Evolutionary conservation across 306 rosid genomes (phyloP), one percentile per base, ranked within the genome.

Genomic region (Lupinus albus): DNA sequence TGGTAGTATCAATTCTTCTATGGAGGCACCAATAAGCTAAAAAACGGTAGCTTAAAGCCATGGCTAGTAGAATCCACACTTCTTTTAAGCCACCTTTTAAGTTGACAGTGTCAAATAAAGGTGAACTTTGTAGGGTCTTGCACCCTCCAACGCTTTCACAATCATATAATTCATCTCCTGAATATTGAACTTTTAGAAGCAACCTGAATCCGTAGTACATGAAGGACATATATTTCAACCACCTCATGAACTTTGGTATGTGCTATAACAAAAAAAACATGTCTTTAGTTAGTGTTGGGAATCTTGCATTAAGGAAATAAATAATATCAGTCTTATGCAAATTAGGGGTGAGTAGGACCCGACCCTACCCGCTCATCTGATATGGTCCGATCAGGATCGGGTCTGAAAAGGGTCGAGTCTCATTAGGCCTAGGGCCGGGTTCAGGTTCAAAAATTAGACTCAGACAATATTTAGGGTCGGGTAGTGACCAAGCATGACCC

Each of bases 161-260:
- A 47, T 88, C 98, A 14, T 86, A 93, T 14, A 86, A 18, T 8
- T 93, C 72, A 2, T 93, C 95, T 54, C 94, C 97, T 35, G 95
- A 79, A 66, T 93, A 93, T 11, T 93, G 98, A 71, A 93, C 97
- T 52, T 93, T 93, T 11, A 93, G 79, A 0, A 93, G 87, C 14
- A 93, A 85, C 70, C 96, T 83, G 45, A 89, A 93, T 8, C 98
- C 96, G 60, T 89, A 86, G 82, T 82, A 93, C 93, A 93, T 79
- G 84, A 89, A 89, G 1, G 98, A 93, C 41, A 86, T 10, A 69
- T 89, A 88, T 87, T 93, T 93, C 81, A 93, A 60, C 98, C 98
- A 89, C 20, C 71, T 65, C 94, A 88, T 88, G 77, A 89, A 89
- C 73, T 77, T 78, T 8, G 97, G 97, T 77, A 89, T 89, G 72